Conservation (phyloP, 306 rosid species). For the Rubus parviflorus region DNA sequence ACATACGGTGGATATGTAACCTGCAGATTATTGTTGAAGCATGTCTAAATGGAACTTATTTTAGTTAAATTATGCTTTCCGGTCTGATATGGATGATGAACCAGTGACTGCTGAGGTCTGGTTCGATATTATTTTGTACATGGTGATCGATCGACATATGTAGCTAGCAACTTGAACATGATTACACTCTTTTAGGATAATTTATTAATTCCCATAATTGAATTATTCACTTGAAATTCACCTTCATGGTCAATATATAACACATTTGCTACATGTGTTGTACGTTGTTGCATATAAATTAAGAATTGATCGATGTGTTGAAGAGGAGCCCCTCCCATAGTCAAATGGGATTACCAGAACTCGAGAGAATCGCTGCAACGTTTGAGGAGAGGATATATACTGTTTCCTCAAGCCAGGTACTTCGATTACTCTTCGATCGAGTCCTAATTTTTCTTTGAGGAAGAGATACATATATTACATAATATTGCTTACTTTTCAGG, state of each 20-base stretch:
- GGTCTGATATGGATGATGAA: too few relatives aligned
- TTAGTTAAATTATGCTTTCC: too few relatives aligned
- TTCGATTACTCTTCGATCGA: conserved; percentile 30
- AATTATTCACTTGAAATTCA: too few relatives aligned
- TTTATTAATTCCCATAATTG: too few relatives aligned
- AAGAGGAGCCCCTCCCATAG: conserved; percentile 59
- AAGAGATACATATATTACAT: neutral
- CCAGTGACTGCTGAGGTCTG: neutral
- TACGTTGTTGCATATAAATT: too few relatives aligned
- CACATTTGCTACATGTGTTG: too few relatives aligned
- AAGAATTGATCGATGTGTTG: conserved; percentile 72
- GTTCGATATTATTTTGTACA: neutral
- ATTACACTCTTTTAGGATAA: neutral
- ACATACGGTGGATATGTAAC: too few relatives aligned
- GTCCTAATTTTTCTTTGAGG: neutral
- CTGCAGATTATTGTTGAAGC: neutral
- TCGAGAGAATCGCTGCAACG: conserved; percentile 60
- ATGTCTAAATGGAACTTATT: neutral
- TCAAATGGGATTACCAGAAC: conserved; percentile 56
- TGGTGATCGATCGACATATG: too few relatives aligned
- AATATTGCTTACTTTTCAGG: neutral
- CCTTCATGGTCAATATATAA: too few relatives aligned
- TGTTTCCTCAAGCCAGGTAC: conserved; percentile 67
- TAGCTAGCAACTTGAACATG: too few relatives aligned
- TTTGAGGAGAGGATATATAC: conserved; percentile 70